A percentile compares a stretch with the other conserved stretches of the same genome.
These are phyloP conservation scores for Uncinocarpus reesii DNA, from an alignment of 2,329 filamentous ascomycete genomes.

Conservation along the genomic window DNA sequence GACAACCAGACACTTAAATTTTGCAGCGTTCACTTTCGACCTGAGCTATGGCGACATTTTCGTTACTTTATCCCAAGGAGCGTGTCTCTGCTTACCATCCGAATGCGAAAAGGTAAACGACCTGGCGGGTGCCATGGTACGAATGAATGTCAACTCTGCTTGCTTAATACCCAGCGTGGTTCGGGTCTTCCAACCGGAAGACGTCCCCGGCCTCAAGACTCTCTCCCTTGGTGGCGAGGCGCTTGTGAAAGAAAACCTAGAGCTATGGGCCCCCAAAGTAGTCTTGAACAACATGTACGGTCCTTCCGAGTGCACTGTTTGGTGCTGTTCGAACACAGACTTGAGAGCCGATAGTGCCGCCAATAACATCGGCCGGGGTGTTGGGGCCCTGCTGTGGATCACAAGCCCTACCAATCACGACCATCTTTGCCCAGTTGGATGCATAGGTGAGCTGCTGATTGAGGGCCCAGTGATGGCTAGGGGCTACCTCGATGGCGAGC, in stretches of 20 bases:
- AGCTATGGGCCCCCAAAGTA: slow-evolving; percentile 25
- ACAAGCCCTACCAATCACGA: slow-evolving; percentile 10
- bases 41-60: slow-evolving; percentile 29
- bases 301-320: slow-evolving; percentile 19
- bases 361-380: slow-evolving; percentile 3
- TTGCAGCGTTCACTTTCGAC: slow-evolving; percentile 36
- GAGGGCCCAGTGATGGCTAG: slow-evolving; percentile 12
- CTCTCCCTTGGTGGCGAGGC: slow-evolving; percentile 30
- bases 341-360: not conserved
- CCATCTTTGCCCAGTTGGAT: slow-evolving; percentile 6
- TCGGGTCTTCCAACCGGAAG: slow-evolving; percentile 25
- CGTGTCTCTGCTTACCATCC: slow-evolving; percentile 36
- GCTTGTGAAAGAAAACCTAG: slow-evolving; percentile 22
- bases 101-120: slow-evolving; percentile 35
- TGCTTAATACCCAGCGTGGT: slow-evolving; percentile 49
- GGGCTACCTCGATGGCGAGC: slow-evolving; percentile 9
- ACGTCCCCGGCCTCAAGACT: slow-evolving; percentile 29
- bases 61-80: slow-evolving; percentile 27
- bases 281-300: slow-evolving; percentile 27
- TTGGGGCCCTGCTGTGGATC: slow-evolving; percentile 9
- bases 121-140: slow-evolving; percentile 36
- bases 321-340: not conserved
- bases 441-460: slow-evolving; percentile 9
- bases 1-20: slow-evolving; percentile 28
- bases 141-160: slow-evolving; percentile 41